Evolutionary conservation across 2,329 filamentous ascomycete species (phyloP).

Genomic region (Akanthomyces lecanii): DNA sequence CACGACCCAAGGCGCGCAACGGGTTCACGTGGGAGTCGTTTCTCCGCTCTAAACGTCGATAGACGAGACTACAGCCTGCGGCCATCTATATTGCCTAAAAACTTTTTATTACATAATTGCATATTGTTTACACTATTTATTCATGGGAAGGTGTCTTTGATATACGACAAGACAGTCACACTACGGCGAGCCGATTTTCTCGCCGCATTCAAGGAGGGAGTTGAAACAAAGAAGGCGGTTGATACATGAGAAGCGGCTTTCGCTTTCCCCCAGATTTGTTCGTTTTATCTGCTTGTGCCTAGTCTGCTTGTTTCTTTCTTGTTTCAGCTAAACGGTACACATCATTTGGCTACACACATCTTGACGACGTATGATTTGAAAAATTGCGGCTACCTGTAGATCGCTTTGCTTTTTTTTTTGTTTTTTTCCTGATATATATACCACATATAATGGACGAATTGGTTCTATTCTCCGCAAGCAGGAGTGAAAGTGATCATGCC

Average conservation of each 20-base stretch:
- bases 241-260: too few species aligned
- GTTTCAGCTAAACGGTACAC: too few species aligned
- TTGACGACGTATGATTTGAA: slow-evolving; percentile 6
- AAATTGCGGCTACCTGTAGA: background rate
- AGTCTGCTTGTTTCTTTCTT: background rate
- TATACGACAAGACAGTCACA: too few species aligned
- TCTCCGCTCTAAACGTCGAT: slow-evolving; percentile 25
- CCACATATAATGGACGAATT: background rate
- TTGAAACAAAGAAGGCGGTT: too few species aligned
- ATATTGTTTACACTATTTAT: background rate
- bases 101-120: background rate
- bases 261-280: background rate
- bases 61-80: background rate
- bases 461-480: background rate
- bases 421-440: background rate
- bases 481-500: too few species aligned
- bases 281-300: background rate
- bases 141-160: too few species aligned
- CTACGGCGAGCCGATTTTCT: too few species aligned
- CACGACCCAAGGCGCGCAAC: slow-evolving; percentile 11
- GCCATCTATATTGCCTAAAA: too few species aligned
- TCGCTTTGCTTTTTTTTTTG: background rate
- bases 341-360: background rate
- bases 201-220: too few species aligned
- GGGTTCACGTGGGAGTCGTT: slow-evolving; percentile 24